Conservation (phyloP, 345 rosid genomes). For the Corymbia maculata region DNA sequence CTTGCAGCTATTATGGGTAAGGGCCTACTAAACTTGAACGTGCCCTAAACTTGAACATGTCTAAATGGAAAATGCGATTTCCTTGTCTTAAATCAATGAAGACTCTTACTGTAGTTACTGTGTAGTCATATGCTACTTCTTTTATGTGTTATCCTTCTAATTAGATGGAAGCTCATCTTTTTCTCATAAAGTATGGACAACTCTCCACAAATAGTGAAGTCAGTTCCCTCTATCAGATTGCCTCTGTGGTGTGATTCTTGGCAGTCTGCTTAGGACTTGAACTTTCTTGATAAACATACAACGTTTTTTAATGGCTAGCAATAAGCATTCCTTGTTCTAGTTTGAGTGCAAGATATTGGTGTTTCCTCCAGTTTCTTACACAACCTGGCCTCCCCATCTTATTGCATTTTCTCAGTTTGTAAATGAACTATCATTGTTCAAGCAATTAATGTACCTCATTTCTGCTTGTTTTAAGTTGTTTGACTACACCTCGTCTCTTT, state of each 20-base stretch:
- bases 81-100: background rate
- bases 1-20: conserved; percentile 99
- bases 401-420: background rate
- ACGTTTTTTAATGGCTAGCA: background rate
- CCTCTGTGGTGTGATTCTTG: background rate
- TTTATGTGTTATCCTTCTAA: background rate
- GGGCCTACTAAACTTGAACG: background rate
- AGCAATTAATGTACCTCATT: background rate
- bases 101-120: background rate
- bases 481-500: background rate
- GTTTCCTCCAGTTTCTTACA: background rate
- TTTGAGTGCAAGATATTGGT: background rate
- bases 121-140: background rate
- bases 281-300: background rate
- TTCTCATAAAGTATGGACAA: background rate
- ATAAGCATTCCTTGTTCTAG: background rate
- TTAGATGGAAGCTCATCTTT: background rate
- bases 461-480: background rate
- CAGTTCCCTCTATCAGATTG: background rate
- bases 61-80: background rate
- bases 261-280: background rate
- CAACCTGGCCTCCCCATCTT: background rate
- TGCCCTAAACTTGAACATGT: background rate
- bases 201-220: background rate
- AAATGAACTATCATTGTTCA: background rate